Evolutionary conservation across 179 eudicot species (phyloP).

Genomic region (Silene noctiflora): DNA sequence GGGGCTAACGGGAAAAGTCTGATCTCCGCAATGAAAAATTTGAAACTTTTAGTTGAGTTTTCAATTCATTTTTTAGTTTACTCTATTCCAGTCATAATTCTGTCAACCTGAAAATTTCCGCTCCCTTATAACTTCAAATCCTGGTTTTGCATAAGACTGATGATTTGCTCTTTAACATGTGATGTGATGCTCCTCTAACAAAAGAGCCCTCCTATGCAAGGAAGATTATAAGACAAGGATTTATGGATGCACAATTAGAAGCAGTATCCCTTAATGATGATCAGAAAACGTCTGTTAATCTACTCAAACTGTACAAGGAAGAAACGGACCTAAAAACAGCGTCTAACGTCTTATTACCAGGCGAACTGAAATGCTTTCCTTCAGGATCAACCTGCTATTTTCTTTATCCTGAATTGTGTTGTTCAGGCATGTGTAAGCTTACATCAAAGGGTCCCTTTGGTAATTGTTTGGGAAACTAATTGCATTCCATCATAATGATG

Average conservation of each 20-base stretch:
- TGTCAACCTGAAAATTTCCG: no score
- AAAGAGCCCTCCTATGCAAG: not conserved
- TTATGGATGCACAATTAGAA: not conserved
- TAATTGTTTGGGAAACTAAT: not conserved
- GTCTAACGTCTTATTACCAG: not conserved
- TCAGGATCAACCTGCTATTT: not conserved
- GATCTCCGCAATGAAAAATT: no score
- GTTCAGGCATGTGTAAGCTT: constrained; percentile 19
- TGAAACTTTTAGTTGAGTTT: no score
- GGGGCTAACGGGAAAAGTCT: no score
- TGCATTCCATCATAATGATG: not conserved
- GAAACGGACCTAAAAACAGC: not conserved
- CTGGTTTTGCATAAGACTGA: no score
- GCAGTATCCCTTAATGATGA: not conserved
- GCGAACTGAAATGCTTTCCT: not conserved
- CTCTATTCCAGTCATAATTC: no score
- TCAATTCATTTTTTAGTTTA: no score
- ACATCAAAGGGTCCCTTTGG: constrained; percentile 10
- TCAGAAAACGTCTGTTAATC: not conserved
- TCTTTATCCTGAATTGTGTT: constrained; percentile 14
- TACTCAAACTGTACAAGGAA: not conserved
- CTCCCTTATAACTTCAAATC: no score
- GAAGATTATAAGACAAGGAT: not conserved
- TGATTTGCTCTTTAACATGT: no score
- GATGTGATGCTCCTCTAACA: no score